Conservation (phyloP, 2,329 filamentous ascomycete genomes). For the Fusarium poae region DNA sequence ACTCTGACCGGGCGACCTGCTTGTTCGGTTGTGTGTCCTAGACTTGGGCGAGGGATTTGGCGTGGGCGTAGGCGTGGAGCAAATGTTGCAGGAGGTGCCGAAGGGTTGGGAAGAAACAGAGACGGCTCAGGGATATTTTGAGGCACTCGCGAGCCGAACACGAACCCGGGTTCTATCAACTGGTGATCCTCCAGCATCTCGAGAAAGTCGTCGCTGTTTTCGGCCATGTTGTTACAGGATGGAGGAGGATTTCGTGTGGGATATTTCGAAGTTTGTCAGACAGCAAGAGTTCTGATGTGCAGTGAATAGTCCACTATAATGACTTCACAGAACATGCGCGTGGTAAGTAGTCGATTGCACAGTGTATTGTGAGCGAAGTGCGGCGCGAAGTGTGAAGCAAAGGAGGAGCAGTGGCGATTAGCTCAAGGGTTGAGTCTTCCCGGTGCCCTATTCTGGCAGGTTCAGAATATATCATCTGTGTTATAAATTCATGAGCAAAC, state of each 20-base stretch:
- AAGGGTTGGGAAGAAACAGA: slow-evolving; percentile 39
- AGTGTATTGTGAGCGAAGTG: slow-evolving; percentile 13
- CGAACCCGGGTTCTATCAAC: slow-evolving; percentile 34
- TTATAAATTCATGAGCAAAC: slow-evolving; percentile 3
- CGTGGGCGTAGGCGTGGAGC: slow-evolving; percentile 3
- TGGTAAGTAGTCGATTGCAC: slow-evolving; percentile 8
- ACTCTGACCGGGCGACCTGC: not conserved
- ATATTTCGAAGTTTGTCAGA: slow-evolving; percentile 1
- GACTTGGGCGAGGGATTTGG: not conserved
- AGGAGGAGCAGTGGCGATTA: slow-evolving; percentile 34
- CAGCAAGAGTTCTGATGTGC: not conserved
- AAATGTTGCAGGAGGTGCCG: slow-evolving; percentile 27
- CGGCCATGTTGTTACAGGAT: slow-evolving; percentile 33
- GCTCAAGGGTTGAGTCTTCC: slow-evolving; percentile 19
- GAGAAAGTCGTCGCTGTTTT: slow-evolving; percentile 35
- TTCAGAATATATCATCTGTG: slow-evolving; percentile 13
- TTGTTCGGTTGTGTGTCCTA: not conserved
- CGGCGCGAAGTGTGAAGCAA: slow-evolving; percentile 2
- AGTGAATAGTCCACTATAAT: slow-evolving; percentile 1
- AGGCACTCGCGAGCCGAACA: slow-evolving; percentile 3
- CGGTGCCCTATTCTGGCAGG: slow-evolving; percentile 10
- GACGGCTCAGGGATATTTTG: slow-evolving; percentile 9
- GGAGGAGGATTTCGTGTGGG: not conserved
- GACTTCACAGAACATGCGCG: slow-evolving; percentile 24
- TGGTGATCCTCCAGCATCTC: slow-evolving; percentile 43